Evolutionary conservation across 73 alveolate genomes (phyloP).

Genomic region (Paramecium pentaurelia): DNA sequence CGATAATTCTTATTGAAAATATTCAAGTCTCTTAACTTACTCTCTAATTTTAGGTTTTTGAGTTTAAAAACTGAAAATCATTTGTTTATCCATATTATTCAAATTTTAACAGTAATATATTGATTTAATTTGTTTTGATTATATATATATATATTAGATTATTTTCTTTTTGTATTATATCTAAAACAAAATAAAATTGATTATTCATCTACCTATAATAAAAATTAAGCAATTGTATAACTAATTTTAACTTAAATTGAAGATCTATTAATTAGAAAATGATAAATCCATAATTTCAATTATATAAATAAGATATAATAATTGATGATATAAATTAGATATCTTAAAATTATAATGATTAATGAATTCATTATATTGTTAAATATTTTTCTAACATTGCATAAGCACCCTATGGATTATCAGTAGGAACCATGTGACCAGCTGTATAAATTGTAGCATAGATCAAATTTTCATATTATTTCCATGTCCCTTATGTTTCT

Average conservation of each 20-base stretch:
- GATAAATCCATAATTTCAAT: too few relatives aligned
- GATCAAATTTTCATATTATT: conserved; percentile 38
- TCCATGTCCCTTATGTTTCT: conserved; percentile 44
- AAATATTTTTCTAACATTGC: conserved; percentile 56
- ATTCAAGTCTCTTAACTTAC: not conserved
- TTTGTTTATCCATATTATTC: not conserved
- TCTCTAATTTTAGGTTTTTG: not conserved
- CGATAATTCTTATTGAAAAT: conserved; percentile 7
- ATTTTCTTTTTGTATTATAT: not conserved
- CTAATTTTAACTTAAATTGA: too few relatives aligned
- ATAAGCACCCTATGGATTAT: conserved; percentile 80
- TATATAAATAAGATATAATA: too few relatives aligned
- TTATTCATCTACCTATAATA: too few relatives aligned
- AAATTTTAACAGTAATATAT: conserved; percentile 10
- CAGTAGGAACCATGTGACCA: conserved; percentile 98
- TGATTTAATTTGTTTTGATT: not conserved
- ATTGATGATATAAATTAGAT: not conserved
- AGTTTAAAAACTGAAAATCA: conserved; percentile 32
- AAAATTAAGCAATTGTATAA: not conserved
- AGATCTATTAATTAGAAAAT: too few relatives aligned
- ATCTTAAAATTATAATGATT: not conserved
- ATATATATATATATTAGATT: not conserved
- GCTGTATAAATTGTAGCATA: conserved; percentile 75
- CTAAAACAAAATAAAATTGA: not conserved
- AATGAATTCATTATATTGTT: not conserved